Base-by-base conservation (phyloP, 2,329 filamentous ascomycete genomes). In the Sporothrix phasma region DNA sequence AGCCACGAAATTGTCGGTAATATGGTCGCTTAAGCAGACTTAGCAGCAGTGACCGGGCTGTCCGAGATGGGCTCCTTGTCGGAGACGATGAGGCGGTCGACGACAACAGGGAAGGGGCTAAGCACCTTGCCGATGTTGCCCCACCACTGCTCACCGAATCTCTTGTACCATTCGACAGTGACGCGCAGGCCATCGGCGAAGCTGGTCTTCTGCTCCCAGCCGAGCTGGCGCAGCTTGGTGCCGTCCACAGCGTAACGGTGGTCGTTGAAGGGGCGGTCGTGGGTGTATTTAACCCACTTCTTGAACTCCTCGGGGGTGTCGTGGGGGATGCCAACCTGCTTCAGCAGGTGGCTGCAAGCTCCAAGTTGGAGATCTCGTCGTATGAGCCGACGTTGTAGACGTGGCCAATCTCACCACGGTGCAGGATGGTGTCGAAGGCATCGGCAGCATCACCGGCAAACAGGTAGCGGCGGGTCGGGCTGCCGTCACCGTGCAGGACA, bases 331-430 rank as follows among this genome's bases (percentile, higher is more conserved):
- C 79, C 79, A 72, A 91, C 84, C 64, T 86, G 79, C 37, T 79
- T 77, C 29, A 92, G 79, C 19, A 93, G 78, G 73, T 81, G 83
- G 65, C 77, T 75, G 74, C 88, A 89, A 93, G 79, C 2, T 86
- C 80, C 19, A 88, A 77, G 72, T 92, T 92, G 68, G 88, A 89
- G 54, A 92, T 82, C 72, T 92, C 89, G 72, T 92, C 88, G 66
- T 83, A 81, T 0, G 90, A 92, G 51, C 88, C 87, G 10, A 94
- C 88, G 68, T 94, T 94, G 79, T 94, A 94, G 66, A 89, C 84
- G 70, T 92, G 87, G 1, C 89, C 89, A 39, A 89, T 78, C 59
- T 81, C 77, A 22, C 90, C 90, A 70, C 85, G 86, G 79, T 94
- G 90, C 26, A 94, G 80, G 70, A 94, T 91, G 0, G 88, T 91